phyloP scores from a whole-genome alignment of 805 yeast species.

The Scheffersomyces coipomensis region DNA sequence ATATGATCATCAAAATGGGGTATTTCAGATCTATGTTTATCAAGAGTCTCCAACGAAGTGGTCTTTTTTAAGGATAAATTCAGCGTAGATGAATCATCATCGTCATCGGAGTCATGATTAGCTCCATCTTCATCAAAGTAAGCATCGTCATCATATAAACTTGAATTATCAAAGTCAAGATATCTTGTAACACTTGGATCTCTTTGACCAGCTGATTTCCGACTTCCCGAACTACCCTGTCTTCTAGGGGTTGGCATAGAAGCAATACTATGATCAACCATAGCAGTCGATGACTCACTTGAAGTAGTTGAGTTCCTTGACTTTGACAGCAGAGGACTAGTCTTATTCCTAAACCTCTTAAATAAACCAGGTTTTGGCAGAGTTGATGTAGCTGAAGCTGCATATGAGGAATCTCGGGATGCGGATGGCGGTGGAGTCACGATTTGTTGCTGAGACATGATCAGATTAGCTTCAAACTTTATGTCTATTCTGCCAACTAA shows the following conservation, averaged over 20 bases:
- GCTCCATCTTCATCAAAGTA: conserved; percentile 5
- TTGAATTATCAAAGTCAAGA: conserved; percentile 21
- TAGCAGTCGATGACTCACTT: not conserved
- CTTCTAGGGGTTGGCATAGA: not conserved
- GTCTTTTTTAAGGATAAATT: not conserved
- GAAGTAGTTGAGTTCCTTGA: not conserved
- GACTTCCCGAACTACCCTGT: not conserved
- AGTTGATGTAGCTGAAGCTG: too few species aligned
- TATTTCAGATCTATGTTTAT: not conserved
- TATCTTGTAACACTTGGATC: not conserved
- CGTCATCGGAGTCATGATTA: not conserved
- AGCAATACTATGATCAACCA: not conserved
- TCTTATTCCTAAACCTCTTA: not conserved
- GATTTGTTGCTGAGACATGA: conserved; percentile 1
- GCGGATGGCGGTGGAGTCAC: conserved; percentile 3
- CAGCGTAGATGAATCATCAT: not conserved
- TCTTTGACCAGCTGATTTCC: not conserved
- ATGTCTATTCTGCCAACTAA: too few species aligned
- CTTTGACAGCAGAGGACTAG: not conserved
- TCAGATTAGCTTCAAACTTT: too few species aligned
- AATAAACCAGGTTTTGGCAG: not conserved
- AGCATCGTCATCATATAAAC: conserved; percentile 23
- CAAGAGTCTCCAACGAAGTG: not conserved
- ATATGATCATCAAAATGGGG: conserved; percentile 8
- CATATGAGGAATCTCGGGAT: not conserved